A percentile compares a stretch with the other conserved stretches of the same genome.
Evolutionary conservation across 768 basidiomycete species (phyloP).

Genomic region (Boletellus sp.): DNA sequence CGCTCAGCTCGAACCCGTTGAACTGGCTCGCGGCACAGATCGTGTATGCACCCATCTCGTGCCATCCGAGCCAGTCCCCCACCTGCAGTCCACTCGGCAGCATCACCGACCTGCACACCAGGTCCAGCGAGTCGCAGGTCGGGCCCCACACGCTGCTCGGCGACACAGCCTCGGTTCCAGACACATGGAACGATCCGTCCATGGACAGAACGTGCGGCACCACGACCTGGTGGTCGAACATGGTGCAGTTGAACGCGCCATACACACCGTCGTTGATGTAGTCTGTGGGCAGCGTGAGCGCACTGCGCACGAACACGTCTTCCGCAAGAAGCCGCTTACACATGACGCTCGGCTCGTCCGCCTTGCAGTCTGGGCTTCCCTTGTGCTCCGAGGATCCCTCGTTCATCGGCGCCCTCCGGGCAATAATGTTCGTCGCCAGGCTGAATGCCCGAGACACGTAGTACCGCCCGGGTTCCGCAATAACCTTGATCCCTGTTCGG

Average conservation of each 20-base stretch:
- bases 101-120: slow-evolving; percentile 63
- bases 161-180: slow-evolving; percentile 39
- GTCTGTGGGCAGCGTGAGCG: slow-evolving; percentile 46
- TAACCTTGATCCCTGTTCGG: slow-evolving; percentile 64
- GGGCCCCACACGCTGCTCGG: slow-evolving; percentile 92
- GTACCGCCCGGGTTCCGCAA: slow-evolving; percentile 95
- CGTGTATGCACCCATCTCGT: slow-evolving; percentile 99
- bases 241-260: slow-evolving; percentile 93
- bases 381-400: slow-evolving; percentile 26
- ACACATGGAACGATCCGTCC: slow-evolving; percentile 53
- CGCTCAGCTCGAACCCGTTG: slow-evolving; percentile 84
- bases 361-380: slow-evolving; percentile 15
- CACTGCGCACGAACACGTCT: neutral
- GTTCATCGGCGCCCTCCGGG: slow-evolving; percentile 62
- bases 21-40: slow-evolving; percentile 94
- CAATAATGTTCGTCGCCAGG: slow-evolving; percentile 91
- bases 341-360: slow-evolving; percentile 66
- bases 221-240: slow-evolving; percentile 95
- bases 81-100: slow-evolving; percentile 72
- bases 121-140: slow-evolving; percentile 97
- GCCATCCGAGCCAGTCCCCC: slow-evolving; percentile 98
- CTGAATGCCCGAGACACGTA: slow-evolving; percentile 91
- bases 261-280: slow-evolving; percentile 99
- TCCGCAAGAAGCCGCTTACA: slow-evolving; percentile 35
- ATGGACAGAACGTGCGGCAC: slow-evolving; percentile 78